phyloP scores from a whole-genome alignment of 2,329 filamentous ascomycete genomes.

The Botrytis squamosa region DNA sequence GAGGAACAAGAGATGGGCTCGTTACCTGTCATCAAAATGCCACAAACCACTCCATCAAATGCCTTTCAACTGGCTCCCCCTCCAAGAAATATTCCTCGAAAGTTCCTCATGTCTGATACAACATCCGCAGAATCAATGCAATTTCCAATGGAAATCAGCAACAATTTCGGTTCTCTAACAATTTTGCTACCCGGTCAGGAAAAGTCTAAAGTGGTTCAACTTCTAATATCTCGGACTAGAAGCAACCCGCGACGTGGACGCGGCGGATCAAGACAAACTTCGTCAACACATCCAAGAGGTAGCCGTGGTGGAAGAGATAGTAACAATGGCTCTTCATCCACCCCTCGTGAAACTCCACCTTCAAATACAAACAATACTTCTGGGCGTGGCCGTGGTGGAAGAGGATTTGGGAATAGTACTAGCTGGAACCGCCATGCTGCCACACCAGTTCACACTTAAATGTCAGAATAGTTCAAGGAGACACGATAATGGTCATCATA shows the following conservation, averaged over 20 bases:
- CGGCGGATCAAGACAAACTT: conserved; percentile 33
- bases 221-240: conserved; percentile 39
- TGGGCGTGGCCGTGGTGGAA: conserved; percentile 31
- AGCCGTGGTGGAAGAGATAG: conserved; percentile 35
- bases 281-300: conserved; percentile 34
- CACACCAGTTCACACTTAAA: conserved; percentile 37
- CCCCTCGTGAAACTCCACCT: conserved; percentile 31
- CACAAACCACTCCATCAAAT: conserved; percentile 58
- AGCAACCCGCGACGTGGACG: conserved; percentile 38
- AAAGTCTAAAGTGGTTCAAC: conserved; percentile 43
- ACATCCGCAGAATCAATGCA: conserved; percentile 47
- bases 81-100: conserved; percentile 54
- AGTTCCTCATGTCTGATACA: conserved; percentile 48
- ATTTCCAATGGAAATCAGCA: conserved; percentile 43
- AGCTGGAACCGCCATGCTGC: conserved; percentile 34
- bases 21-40: conserved; percentile 68
- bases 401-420: conserved; percentile 30
- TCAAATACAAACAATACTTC: conserved; percentile 29
- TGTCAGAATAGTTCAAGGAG: conserved; percentile 10
- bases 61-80: conserved; percentile 61
- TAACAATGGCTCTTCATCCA: conserved; percentile 31
- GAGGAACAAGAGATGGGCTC: conserved; percentile 80
- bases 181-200: conserved; percentile 50
- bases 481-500: conserved; percentile 16
- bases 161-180: conserved; percentile 42